phyloP scores from a whole-genome alignment of 345 rosid species.

The Mercurialis annua region DNA sequence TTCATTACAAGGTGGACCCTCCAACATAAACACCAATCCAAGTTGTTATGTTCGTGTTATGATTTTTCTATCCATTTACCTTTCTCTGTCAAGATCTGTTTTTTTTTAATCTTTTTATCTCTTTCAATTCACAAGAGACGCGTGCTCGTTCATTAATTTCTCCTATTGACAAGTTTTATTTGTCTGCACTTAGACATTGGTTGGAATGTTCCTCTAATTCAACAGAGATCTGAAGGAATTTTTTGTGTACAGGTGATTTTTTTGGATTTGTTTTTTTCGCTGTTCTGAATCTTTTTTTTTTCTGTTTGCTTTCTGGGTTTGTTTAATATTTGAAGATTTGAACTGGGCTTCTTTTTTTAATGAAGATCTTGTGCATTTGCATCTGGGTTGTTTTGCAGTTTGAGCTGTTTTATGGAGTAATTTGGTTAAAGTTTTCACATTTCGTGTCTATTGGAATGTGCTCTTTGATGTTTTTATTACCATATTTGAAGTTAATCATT shows the following conservation, averaged over 20 bases:
- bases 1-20: neutral
- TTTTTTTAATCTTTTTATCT: slow-evolving; percentile 11
- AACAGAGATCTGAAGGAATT: slow-evolving; percentile 13
- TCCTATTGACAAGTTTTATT: neutral
- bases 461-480: slow-evolving; percentile 1
- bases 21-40: neutral
- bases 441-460: neutral
- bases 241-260: slow-evolving; percentile 6
- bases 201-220: slow-evolving; percentile 1
- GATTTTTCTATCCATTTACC: slow-evolving; percentile 9
- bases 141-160: slow-evolving; percentile 3
- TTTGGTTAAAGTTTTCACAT: slow-evolving; percentile 9
- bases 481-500: slow-evolving; percentile 1
- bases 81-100: slow-evolving; percentile 11
- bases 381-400: slow-evolving; percentile 9
- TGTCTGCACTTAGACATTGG: neutral
- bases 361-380: slow-evolving; percentile 21
- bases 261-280: neutral
- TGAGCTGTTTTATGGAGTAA: slow-evolving; percentile 7
- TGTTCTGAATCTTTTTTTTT: neutral
- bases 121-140: slow-evolving; percentile 8
- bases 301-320: slow-evolving; percentile 11
- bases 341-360: neutral
- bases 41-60: slow-evolving; percentile 9
- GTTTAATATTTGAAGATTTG: neutral